Conservation (phyloP, 2,329 filamentous ascomycete species). For the Paracorniculantispora psalliotae region DNA sequence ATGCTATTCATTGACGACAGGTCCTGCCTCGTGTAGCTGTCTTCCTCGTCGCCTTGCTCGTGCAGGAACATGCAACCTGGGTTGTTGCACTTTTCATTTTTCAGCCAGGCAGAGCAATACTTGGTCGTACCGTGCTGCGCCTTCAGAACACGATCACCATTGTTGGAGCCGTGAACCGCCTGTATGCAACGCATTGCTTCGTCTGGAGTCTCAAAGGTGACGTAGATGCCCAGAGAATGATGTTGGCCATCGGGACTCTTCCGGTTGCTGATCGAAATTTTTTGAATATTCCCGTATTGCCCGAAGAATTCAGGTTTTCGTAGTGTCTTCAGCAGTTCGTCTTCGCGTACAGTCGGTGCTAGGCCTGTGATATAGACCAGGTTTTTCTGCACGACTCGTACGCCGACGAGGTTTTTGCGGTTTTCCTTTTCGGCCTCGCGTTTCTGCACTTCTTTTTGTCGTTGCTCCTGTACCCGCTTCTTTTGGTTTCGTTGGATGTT, state of each 20-base stretch:
- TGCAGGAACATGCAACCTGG: slow-evolving; percentile 97
- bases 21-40: slow-evolving; percentile 92
- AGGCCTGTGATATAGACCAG: slow-evolving; percentile 96
- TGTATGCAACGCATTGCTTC: slow-evolving; percentile 87
- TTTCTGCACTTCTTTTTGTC: slow-evolving; percentile 93
- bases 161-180: slow-evolving; percentile 86
- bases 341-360: slow-evolving; percentile 85
- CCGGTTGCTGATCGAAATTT: slow-evolving; percentile 96
- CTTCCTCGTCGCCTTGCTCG: slow-evolving; percentile 95
- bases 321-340: slow-evolving; percentile 84
- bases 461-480: slow-evolving; percentile 74
- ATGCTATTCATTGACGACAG: slow-evolving; percentile 91
- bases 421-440: slow-evolving; percentile 93
- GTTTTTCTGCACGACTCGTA: slow-evolving; percentile 96
- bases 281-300: slow-evolving; percentile 96
- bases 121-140: slow-evolving; percentile 86
- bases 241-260: slow-evolving; percentile 72
- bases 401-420: slow-evolving; percentile 90
- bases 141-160: slow-evolving; percentile 80
- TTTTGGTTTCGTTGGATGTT: slow-evolving; percentile 88
- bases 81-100: slow-evolving; percentile 91
- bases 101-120: slow-evolving; percentile 94
- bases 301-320: slow-evolving; percentile 92
- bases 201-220: slow-evolving; percentile 91
- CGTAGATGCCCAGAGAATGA: slow-evolving; percentile 91